Base-by-base conservation (phyloP, 352 stramenopile genomes). In the Pythium chondricola region DNA sequence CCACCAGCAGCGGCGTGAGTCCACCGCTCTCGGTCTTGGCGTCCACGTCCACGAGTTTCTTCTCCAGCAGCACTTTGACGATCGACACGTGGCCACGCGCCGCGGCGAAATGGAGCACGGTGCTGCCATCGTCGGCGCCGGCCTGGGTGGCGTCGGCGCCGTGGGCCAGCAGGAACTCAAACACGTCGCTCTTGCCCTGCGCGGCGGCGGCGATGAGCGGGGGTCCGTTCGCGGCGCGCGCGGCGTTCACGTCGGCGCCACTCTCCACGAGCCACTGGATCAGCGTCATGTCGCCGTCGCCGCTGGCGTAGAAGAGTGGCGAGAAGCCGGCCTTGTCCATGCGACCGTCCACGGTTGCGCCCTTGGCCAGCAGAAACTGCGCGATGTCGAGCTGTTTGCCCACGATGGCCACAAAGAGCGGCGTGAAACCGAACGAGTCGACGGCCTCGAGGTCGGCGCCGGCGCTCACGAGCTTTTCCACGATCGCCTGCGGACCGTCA, bases 341-440 rank as follows among this genome's bases (percentile, higher is more conserved):
- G 14, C 51, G 58, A 1, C 52, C 58, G 30, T 66, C 58, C 30
- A 62, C 39, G 22, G 18, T 39, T 16, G 58, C 58, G 32, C 52
- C 52, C 22, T 53, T 38, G 14, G 16, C 41, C 18, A 48, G 45
- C 11, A 66, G 47, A 6, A 40, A 44, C 46, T 58, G 48, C 39
- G 52, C 52, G 37, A 66, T 54, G 30, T 41, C 58, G n/a, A 66
- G 17, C 39, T 66, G 58, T 8, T 47, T 46, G 36, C 52, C 56
- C 33, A 55, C 52, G 48, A 62, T 33, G n/a, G 58, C 58, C 17
- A 66, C 58, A 47, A 62, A 62, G 4, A 66, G 52, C 21, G 58
- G 58, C 43, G 58, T 66, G 22, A 56, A 65, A 32, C 46, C 50
- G 20, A 50, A 55, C 14, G 49, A 39, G 35, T 65, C 57, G 27